A percentile compares a stretch with the other conserved stretches of the same genome.
These are phyloP conservation scores for Calycina herbarum DNA, from an alignment of 2,329 filamentous ascomycete species.

Conservation along the genomic window DNA sequence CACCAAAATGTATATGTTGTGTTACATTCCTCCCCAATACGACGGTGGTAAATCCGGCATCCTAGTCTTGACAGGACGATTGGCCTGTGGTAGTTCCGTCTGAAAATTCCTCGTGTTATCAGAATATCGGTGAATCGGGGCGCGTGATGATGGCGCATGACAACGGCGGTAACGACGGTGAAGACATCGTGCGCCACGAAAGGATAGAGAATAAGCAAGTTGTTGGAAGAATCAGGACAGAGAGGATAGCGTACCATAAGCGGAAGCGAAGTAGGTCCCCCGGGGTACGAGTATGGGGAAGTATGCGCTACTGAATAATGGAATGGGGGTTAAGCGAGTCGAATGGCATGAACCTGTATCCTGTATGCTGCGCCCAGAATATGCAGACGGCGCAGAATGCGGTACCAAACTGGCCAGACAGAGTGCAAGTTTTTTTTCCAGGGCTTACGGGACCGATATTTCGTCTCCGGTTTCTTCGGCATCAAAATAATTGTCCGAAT, in stretches of 20 bases:
- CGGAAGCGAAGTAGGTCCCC: not conserved
- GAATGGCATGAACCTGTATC: not conserved
- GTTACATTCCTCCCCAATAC: not conserved
- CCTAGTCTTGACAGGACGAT: not conserved
- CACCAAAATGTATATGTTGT: not conserved
- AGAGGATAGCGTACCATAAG: not conserved
- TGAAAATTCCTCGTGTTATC: slow-evolving; percentile 1
- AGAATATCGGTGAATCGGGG: not conserved
- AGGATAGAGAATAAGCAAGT: not conserved
- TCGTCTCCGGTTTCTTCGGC: slow-evolving; percentile 1
- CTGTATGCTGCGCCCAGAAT: not conserved
- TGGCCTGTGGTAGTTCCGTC: not conserved
- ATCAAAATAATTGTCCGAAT: not conserved
- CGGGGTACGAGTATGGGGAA: not conserved
- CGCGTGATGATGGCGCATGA: not conserved
- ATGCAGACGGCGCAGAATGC: slow-evolving; percentile 1
- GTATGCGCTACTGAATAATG: not conserved
- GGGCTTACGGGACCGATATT: slow-evolving; percentile 2
- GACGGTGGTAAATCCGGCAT: not conserved
- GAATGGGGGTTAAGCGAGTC: not conserved
- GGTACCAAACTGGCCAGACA: not conserved
- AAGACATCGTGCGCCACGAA: not conserved
- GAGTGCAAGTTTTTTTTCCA: not conserved
- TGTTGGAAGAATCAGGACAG: not conserved
- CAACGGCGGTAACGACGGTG: not conserved